phyloP scores from a whole-genome alignment of 2,329 filamentous ascomycete genomes.

The Monilinia laxa region DNA sequence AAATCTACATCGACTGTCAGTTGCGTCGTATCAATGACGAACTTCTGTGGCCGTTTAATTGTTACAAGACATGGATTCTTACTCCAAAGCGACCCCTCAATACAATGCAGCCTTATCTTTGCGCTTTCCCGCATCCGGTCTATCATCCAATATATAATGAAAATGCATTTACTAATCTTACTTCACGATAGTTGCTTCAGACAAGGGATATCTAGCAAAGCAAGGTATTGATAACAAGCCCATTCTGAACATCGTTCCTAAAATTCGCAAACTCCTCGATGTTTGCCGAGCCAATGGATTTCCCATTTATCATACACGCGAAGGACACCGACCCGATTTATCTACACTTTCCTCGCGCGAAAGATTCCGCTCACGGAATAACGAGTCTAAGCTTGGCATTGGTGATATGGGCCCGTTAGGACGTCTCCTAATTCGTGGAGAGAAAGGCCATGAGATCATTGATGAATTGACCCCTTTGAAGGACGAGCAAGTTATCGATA shows the following conservation, averaged over 20 bases:
- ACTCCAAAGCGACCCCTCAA: background rate
- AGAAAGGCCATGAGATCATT: slow-evolving; percentile 57
- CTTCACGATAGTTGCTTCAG: slow-evolving; percentile 11
- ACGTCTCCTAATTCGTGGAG: slow-evolving; percentile 57
- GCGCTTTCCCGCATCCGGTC: no score
- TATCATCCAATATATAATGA: background rate
- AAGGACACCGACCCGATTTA: slow-evolving; percentile 55
- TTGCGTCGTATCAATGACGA: background rate
- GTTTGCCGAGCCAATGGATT: slow-evolving; percentile 45
- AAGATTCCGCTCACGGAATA: slow-evolving; percentile 52
- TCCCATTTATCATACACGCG: slow-evolving; percentile 51
- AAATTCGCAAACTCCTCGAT: slow-evolving; percentile 44
- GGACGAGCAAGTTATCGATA: slow-evolving; percentile 41
- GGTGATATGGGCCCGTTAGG: slow-evolving; percentile 54
- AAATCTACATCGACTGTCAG: background rate
- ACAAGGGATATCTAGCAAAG: slow-evolving; percentile 45
- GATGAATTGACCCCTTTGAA: slow-evolving; percentile 41
- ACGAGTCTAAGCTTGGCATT: slow-evolving; percentile 51
- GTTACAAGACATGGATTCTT: background rate
- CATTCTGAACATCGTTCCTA: slow-evolving; percentile 47
- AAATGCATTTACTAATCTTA: background rate
- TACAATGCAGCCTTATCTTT: background rate
- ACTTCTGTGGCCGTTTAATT: background rate
- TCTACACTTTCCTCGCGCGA: slow-evolving; percentile 58
- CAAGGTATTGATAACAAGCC: slow-evolving; percentile 47